phyloP scores from a whole-genome alignment of 169 alveolate species.

The Theileria equi region DNA sequence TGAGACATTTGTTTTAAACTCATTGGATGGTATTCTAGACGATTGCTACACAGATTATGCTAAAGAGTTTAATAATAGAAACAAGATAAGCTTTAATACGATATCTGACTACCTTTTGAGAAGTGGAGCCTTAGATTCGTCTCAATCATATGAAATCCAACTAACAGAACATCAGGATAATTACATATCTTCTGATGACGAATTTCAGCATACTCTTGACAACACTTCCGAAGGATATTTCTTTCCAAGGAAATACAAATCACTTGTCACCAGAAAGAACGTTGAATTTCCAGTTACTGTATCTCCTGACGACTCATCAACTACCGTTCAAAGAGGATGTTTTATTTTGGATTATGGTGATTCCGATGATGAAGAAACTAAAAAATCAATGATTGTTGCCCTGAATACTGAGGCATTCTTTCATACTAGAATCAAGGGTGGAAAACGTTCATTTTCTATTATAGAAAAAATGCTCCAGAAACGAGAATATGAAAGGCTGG shows the following conservation, averaged over 20 bases:
- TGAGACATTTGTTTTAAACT: constrained; percentile 39
- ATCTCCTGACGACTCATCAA: neutral
- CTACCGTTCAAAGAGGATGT: constrained; percentile 32
- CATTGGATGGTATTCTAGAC: constrained; percentile 45
- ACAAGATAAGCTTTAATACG: neutral
- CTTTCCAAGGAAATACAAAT: constrained; percentile 33
- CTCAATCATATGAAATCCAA: constrained; percentile 21
- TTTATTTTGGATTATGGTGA: constrained; percentile 18
- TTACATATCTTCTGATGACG: constrained; percentile 34
- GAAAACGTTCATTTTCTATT: constrained; percentile 11
- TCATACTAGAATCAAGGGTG: constrained; percentile 4
- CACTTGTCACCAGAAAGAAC: constrained; percentile 39
- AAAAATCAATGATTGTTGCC: constrained; percentile 21
- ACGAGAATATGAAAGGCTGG: constrained; percentile 4
- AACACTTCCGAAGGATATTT: constrained; percentile 62
- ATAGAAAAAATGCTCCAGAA: constrained; percentile 12
- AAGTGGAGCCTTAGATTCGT: constrained; percentile 43
- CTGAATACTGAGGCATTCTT: constrained; percentile 20
- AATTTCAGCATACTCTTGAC: constrained; percentile 14
- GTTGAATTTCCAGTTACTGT: constrained; percentile 28
- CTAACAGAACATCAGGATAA: constrained; percentile 46
- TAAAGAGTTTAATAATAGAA: constrained; percentile 12
- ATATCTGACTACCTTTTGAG: constrained; percentile 36
- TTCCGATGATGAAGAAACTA: neutral
- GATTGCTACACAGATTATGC: constrained; percentile 51